These are phyloP conservation scores for Cytospora mali DNA, from an alignment of 2,329 filamentous ascomycete species.

Conservation along the genomic window DNA sequence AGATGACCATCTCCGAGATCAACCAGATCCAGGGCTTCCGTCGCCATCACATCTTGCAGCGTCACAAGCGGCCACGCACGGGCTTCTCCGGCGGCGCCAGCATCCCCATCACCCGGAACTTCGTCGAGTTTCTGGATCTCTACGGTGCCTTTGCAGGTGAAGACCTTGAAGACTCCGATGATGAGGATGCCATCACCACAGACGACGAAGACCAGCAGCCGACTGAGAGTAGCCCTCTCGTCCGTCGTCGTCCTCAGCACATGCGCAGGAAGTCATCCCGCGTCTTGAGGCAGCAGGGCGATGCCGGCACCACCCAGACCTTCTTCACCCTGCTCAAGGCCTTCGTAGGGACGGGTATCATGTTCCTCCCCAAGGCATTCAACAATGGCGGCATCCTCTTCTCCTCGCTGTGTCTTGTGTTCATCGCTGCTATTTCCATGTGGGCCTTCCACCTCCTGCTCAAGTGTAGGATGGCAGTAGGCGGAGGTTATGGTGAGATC, in stretches of 20 bases:
- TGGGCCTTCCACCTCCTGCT: conserved; percentile 73
- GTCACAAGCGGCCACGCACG: conserved; percentile 33
- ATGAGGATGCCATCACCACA: conserved; percentile 54
- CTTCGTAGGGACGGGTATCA: conserved; percentile 79
- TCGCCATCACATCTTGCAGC: conserved; percentile 47
- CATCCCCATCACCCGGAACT: conserved; percentile 64
- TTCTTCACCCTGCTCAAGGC: conserved; percentile 81
- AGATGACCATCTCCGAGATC: conserved; percentile 38
- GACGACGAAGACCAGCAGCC: conserved; percentile 31
- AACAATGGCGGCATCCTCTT: conserved; percentile 78
- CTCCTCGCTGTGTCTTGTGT: conserved; percentile 68
- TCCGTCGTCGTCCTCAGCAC: conserved; percentile 57
- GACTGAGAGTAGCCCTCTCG: conserved; percentile 61
- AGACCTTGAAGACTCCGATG: conserved; percentile 61
- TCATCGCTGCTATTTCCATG: conserved; percentile 67
- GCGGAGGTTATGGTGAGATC: conserved; percentile 73
- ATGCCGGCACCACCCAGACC: conserved; percentile 69
- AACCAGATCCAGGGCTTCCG: conserved; percentile 53
- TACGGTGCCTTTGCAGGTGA: conserved; percentile 80
- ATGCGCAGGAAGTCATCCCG: conserved; percentile 44
- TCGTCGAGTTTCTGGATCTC: conserved; percentile 74
- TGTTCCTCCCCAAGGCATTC: conserved; percentile 80
- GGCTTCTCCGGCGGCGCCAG: conserved; percentile 31
- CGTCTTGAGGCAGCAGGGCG: conserved; percentile 50
- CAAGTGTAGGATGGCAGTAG: conserved; percentile 63